Conservation (phyloP, 2,329 filamentous ascomycete species). For the Trichoderma atroviride region DNA sequence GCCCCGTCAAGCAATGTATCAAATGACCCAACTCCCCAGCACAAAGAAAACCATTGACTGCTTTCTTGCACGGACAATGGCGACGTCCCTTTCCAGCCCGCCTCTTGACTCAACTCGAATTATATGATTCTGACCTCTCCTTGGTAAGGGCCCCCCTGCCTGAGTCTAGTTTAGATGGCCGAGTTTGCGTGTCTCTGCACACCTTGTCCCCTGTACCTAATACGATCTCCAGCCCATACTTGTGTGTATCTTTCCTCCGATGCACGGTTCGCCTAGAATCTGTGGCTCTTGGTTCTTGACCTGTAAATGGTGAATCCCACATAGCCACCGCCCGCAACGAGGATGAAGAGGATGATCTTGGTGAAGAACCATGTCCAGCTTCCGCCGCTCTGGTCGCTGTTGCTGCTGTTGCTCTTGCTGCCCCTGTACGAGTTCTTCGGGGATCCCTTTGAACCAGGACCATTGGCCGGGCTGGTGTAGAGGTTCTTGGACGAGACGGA, state of each 20-base stretch:
- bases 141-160: background rate
- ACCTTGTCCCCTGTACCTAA: background rate
- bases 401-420: constrained; percentile 37
- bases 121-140: background rate
- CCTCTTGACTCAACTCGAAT: background rate
- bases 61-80: constrained; percentile 1
- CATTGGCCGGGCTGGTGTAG: constrained; percentile 66
- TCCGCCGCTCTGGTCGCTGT: constrained; percentile 44
- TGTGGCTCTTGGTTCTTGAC: constrained; percentile 62
- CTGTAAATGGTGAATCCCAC: constrained; percentile 85
- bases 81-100: background rate
- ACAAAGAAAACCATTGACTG: constrained; percentile 1
- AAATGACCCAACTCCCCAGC: constrained; percentile 4
- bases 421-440: constrained; percentile 40
- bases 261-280: constrained; percentile 49
- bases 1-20: constrained; percentile 12
- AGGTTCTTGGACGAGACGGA: constrained; percentile 84
- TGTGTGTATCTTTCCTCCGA: background rate
- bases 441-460: constrained; percentile 38
- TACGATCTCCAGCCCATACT: background rate
- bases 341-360: constrained; percentile 78
- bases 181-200: background rate
- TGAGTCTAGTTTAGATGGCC: background rate
- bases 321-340: constrained; percentile 73
- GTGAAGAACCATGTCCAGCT: constrained; percentile 69